phyloP scores from a whole-genome alignment of 768 basidiomycete species.

The Ramaria rubella region DNA sequence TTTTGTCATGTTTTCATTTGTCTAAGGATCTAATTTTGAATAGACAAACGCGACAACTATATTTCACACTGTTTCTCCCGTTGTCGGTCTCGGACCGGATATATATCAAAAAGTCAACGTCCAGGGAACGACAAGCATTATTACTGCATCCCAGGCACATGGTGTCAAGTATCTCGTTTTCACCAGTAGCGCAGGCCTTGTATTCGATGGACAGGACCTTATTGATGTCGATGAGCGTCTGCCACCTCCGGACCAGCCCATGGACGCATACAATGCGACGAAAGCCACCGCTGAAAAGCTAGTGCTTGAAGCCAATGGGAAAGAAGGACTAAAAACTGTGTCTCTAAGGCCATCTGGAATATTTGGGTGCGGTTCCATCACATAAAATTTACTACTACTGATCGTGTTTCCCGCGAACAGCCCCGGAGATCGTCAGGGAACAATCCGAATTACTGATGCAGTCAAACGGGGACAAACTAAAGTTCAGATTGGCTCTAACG shows the following conservation, averaged over 20 bases:
- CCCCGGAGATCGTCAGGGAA: conserved; percentile 85
- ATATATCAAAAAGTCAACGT: conserved; percentile 93
- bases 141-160: conserved; percentile 68
- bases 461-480: conserved; percentile 79
- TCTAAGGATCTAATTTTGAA: conserved; percentile 38
- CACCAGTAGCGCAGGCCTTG: conserved; percentile 88
- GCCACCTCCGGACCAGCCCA: conserved; percentile 57
- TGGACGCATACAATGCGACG: conserved; percentile 92
- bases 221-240: conserved; percentile 86
- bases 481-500: conserved; percentile 91
- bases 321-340: conserved; percentile 78
- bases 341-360: conserved; percentile 91
- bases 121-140: conserved; percentile 78
- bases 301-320: conserved; percentile 81
- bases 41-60: conserved; percentile 67
- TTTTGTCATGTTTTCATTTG: background rate
- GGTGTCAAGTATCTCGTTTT: conserved; percentile 85
- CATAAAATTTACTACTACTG: background rate
- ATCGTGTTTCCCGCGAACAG: conserved; percentile 33
- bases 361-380: conserved; percentile 63
- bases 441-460: conserved; percentile 72
- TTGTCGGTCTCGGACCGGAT: conserved; percentile 58
- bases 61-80: conserved; percentile 90
- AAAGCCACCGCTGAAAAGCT: conserved; percentile 84
- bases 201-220: conserved; percentile 77